Evolutionary conservation across 2,329 filamentous ascomycete genomes (phyloP), one percentile per base, ranked within the genome.

Genomic region (Monilinia fructigena): DNA sequence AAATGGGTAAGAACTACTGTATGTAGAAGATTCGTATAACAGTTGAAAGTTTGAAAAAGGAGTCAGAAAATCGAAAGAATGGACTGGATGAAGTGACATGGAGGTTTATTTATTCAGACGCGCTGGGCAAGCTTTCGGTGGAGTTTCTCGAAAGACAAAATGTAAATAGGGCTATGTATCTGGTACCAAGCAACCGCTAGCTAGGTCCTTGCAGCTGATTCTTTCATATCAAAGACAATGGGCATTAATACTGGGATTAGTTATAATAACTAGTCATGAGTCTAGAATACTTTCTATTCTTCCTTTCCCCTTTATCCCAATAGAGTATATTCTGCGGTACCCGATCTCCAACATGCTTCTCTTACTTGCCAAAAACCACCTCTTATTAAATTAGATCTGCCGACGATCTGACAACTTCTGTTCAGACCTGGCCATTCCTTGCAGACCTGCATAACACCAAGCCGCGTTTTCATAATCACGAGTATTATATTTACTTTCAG

Each of bases 81-180:
- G 12, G 28, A 16, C 1, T 5, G n/a, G 14, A 23, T 4, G 18
- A 38, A 50, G 45, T 26, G 56, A 60, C 35, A 26, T 38, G 20
- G 28, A 50, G 56, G 16, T 50, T 26, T 50, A 23, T 60, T 26
- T 26, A 50, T 50, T 35, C 58, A 38, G 38, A 55, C 18, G 35
- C 20, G 1, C 31, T n/a, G 31, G 53, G 53, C 53, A 55, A n/a
- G 18, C 35, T 38, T 55, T 55, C 53, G 12, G 53, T 54, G 52
- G 26, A 48, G 42, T 35, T 35, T 12, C 28, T 59, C 23, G 45
- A 26, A 31, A 50, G 58, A 20, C 31, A 26, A 26, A 11, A 26
- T 60, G 20, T 23, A 26, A 38, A 60, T 60, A 60, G 28, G 45
- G 56, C 45, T 60, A 60, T 60, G 18, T 16, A 60, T 60, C n/a